Percentiles rank a stretch among this genome's conserved stretches.
Conservation (phyloP, 1,284 basidiomycete genomes). For the Cutaneotrichosporon sp. region DNA sequence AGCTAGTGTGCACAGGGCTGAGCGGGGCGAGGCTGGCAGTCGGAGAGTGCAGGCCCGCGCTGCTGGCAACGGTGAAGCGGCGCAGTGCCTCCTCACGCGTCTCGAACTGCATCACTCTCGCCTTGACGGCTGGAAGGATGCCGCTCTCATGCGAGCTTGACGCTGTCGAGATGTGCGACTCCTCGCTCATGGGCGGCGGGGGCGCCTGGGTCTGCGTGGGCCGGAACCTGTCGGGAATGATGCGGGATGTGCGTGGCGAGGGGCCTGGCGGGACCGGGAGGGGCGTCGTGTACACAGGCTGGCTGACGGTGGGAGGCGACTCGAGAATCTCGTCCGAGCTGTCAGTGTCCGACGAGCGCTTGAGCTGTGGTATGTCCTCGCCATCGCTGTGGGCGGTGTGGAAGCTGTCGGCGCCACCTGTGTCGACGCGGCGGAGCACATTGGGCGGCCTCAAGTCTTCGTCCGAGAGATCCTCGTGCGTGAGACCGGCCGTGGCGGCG, state of each 20-base stretch:
- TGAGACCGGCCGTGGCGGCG: background rate
- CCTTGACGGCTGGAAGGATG: conserved; percentile 35
- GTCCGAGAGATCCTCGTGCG: conserved; percentile 1
- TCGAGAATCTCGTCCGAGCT: conserved; percentile 4
- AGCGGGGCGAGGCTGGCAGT: background rate
- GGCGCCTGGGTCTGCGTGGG: conserved; percentile 5
- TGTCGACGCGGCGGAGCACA: background rate
- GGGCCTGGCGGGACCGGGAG: conserved; percentile 10
- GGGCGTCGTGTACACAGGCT: conserved; percentile 14
- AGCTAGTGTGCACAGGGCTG: conserved; percentile 4
- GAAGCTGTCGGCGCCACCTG: background rate
- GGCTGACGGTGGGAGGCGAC: conserved; percentile 14
- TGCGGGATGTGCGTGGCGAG: conserved; percentile 1
- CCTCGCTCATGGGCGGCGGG: conserved; percentile 11
- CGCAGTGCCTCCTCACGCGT: conserved; percentile 43
- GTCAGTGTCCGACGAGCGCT: conserved; percentile 1
- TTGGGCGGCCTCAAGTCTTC: conserved; percentile 11
- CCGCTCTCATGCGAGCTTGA: conserved; percentile 23
- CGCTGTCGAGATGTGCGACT: conserved; percentile 18
- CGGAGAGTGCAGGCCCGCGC: conserved; percentile 18
- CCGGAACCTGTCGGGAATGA: conserved; percentile 21
- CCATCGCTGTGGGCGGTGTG: conserved; percentile 13
- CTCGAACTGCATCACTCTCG: conserved; percentile 47
- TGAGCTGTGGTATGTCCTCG: conserved; percentile 10
- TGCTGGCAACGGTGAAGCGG: conserved; percentile 41